A percentile compares a stretch with the other conserved stretches of the same genome.
phyloP scores from a whole-genome alignment of 257 asterid genomes.

The Solanum arcanum region DNA sequence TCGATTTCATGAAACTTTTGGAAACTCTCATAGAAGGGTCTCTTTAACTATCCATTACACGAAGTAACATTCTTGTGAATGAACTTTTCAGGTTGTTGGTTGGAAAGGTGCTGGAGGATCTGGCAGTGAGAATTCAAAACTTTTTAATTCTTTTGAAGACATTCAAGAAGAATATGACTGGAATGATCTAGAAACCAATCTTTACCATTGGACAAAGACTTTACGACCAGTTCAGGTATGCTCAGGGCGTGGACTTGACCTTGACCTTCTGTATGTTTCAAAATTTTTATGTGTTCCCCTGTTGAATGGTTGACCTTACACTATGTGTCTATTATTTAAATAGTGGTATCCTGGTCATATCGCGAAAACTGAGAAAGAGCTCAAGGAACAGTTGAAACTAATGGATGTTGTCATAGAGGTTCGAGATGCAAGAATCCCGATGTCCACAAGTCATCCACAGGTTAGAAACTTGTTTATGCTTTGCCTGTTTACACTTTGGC shows the following conservation, averaged over 20 bases:
- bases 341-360: slow-evolving; percentile 99
- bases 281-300: background rate
- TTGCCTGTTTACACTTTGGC: background rate
- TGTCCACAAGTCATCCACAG: slow-evolving; percentile 87
- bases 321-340: slow-evolving; percentile 4
- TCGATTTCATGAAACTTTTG: background rate
- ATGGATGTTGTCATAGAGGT: slow-evolving; percentile 99
- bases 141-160: slow-evolving; percentile 16
- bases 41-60: background rate
- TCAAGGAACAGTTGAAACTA: slow-evolving; percentile 85
- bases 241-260: slow-evolving; percentile 19
- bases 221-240: slow-evolving; percentile 92
- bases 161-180: slow-evolving; percentile 50
- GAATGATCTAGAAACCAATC: slow-evolving; percentile 62
- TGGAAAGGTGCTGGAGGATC: slow-evolving; percentile 34
- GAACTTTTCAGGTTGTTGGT: slow-evolving; percentile 59
- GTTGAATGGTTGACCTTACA: background rate
- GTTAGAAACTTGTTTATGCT: slow-evolving; percentile 19
- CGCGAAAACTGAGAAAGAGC: slow-evolving; percentile 87
- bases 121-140: slow-evolving; percentile 28
- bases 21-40: background rate
- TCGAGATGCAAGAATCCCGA: slow-evolving; percentile 92
- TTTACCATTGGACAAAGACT: slow-evolving; percentile 68
- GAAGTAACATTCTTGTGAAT: background rate
- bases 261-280: background rate